Evolutionary conservation across 306 rosid genomes (phyloP).

Genomic region (Biancaea sappan): DNA sequence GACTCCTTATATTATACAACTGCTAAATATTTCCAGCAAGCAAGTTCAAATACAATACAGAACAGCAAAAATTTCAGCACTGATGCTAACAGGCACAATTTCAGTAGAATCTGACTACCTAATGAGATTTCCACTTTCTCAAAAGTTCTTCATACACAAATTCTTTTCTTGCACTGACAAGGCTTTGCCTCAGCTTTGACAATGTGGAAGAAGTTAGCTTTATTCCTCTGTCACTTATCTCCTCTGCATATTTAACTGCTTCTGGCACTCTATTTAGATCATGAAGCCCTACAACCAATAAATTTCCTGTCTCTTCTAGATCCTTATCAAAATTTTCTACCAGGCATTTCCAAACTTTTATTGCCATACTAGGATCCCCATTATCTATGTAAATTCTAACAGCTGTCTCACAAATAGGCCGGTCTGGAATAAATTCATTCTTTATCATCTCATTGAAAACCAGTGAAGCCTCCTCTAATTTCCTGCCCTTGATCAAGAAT

Average conservation of each 20-base stretch:
- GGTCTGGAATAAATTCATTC: constrained; percentile 64
- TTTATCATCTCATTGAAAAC: constrained; percentile 66
- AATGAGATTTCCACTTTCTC: constrained; percentile 49
- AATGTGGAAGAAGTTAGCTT: constrained; percentile 52
- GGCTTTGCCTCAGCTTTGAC: constrained; percentile 61
- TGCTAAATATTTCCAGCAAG: neutral
- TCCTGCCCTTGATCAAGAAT: constrained; percentile 52
- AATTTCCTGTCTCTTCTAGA: constrained; percentile 55
- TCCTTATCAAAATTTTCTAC: constrained; percentile 46
- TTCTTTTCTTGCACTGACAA: constrained; percentile 49
- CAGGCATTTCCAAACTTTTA: constrained; percentile 64
- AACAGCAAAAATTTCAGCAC: neutral
- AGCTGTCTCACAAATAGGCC: constrained; percentile 53
- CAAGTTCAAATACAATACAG: neutral
- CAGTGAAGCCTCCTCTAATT: constrained; percentile 45
- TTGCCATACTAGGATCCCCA: constrained; percentile 51
- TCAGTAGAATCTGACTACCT: constrained; percentile 27
- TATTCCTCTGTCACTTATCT: constrained; percentile 63
- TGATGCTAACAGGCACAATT: neutral
- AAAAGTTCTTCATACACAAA: constrained; percentile 52
- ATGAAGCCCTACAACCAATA: constrained; percentile 50
- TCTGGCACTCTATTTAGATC: constrained; percentile 56
- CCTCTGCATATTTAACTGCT: constrained; percentile 72
- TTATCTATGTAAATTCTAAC: constrained; percentile 52
- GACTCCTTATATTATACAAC: constrained; percentile 19